Evolutionary conservation across 257 asterid species (phyloP).

Genomic region (Capsicum rhomboideum): DNA sequence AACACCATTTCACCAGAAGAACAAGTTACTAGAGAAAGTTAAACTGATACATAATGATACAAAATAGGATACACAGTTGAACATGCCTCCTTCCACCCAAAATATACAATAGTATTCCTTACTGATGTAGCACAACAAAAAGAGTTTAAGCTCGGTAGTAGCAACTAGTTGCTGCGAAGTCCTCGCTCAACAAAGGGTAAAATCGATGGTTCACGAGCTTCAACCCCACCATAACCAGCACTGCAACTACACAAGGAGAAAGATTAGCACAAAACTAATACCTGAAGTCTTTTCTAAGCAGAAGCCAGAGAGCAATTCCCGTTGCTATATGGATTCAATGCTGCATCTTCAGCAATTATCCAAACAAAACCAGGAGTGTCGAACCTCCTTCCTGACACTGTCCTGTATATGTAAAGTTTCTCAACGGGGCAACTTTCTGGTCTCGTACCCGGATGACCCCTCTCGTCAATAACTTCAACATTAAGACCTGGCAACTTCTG

Average conservation of each 20-base stretch:
- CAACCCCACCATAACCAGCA: not conserved
- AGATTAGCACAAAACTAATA: not conserved
- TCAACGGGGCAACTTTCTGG: not conserved
- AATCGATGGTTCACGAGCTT: not conserved
- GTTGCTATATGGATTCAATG: not conserved
- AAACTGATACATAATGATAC: not conserved
- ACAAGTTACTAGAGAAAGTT: not conserved
- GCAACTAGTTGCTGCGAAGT: not conserved
- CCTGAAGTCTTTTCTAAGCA: not conserved
- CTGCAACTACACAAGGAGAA: not conserved
- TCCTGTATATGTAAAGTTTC: not conserved
- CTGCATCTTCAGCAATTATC: slow-evolving; percentile 7
- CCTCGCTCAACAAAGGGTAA: not conserved
- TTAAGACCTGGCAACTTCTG: not conserved
- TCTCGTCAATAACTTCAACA: not conserved
- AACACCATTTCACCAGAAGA: not conserved
- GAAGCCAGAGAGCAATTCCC: not conserved
- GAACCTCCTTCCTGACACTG: not conserved
- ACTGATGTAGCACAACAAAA: not conserved
- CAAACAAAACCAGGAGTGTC: slow-evolving; percentile 20
- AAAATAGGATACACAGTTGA: not conserved
- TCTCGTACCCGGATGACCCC: not conserved
- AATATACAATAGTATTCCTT: not conserved
- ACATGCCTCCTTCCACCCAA: not conserved
- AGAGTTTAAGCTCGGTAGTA: not conserved